Percentiles rank a stretch among this genome's conserved stretches.
phyloP scores from a whole-genome alignment of 2,329 filamentous ascomycete species.

The Fusarium decemcellulare region DNA sequence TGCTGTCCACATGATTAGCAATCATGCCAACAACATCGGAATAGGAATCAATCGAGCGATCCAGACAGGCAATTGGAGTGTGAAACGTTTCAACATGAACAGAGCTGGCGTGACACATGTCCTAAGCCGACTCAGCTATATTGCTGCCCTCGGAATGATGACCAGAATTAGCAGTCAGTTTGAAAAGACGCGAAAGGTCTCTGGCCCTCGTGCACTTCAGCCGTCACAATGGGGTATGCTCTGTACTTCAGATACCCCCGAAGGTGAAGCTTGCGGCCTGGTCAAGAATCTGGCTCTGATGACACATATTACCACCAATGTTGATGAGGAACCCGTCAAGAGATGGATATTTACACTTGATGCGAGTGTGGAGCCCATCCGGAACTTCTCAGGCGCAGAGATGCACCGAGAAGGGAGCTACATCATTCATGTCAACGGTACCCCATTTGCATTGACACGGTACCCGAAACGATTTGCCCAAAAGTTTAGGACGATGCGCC shows the following conservation, averaged over 20 bases:
- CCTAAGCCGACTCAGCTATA: conserved; percentile 94
- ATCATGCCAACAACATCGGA: conserved; percentile 89
- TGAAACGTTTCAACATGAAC: conserved; percentile 99
- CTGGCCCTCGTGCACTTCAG: conserved; percentile 93
- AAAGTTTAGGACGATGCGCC: conserved; percentile 87
- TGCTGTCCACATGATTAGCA: conserved; percentile 85
- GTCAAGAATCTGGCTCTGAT: conserved; percentile 98
- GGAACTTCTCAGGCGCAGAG: conserved; percentile 80
- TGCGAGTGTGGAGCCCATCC: conserved; percentile 84
- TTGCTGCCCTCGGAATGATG: conserved; percentile 99
- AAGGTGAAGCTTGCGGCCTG: conserved; percentile 97
- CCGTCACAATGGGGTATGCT: conserved; percentile 99
- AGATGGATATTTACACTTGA: conserved; percentile 90
- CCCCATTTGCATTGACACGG: conserved; percentile 88
- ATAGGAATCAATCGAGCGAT: conserved; percentile 96
- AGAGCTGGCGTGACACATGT: conserved; percentile 97
- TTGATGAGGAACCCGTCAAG: conserved; percentile 91
- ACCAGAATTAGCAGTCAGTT: conserved; percentile 98
- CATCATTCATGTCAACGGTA: conserved; percentile 95
- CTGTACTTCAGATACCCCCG: conserved; percentile 95
- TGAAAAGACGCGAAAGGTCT: conserved; percentile 97
- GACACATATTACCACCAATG: conserved; percentile 99
- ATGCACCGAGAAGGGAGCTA: conserved; percentile 89
- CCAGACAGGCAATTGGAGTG: conserved; percentile 96
- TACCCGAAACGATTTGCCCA: conserved; percentile 89